phyloP scores from a whole-genome alignment of 2,329 filamentous ascomycete species.

The Aspergillus sp. region DNA sequence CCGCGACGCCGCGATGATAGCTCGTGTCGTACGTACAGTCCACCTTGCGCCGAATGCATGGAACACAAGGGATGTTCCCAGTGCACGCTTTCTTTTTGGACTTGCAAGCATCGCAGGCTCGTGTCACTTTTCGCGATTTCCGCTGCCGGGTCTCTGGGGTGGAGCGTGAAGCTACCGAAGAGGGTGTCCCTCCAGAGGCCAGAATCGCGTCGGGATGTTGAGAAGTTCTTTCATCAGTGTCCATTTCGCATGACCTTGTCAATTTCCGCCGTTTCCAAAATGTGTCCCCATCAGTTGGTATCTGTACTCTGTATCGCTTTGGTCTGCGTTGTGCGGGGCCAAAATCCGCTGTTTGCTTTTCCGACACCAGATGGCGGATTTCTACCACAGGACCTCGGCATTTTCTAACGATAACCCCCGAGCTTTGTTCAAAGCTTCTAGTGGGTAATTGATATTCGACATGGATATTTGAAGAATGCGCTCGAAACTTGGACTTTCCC shows the following conservation, averaged over 20 bases:
- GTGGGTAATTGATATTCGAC: too few species aligned
- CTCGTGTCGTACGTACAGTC: constrained; percentile 22
- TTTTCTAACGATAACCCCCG: neutral
- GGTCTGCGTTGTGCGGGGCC: too few species aligned
- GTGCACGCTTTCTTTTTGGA: constrained; percentile 26
- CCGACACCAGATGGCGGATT: constrained; percentile 1
- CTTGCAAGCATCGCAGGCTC: constrained; percentile 26
- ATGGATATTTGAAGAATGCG: too few species aligned
- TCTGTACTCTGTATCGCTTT: too few species aligned
- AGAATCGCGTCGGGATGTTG: neutral
- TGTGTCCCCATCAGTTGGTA: too few species aligned
- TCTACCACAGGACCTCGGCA: neutral
- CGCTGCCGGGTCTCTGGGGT: constrained; percentile 4
- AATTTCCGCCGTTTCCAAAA: neutral
- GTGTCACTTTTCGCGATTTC: constrained; percentile 25
- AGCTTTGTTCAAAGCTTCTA: too few species aligned
- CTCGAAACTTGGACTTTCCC: too few species aligned
- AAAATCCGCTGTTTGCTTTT: neutral
- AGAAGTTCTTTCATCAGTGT: neutral
- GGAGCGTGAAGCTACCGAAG: neutral
- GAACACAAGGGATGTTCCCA: constrained; percentile 22
- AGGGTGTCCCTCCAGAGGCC: too few species aligned
- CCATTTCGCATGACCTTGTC: neutral
- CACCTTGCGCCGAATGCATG: constrained; percentile 17
- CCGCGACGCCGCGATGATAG: constrained; percentile 23